Evolutionary conservation across 495 filamentous ascomycete genomes (phyloP).

Genomic region (Penicillium nucicola): DNA sequence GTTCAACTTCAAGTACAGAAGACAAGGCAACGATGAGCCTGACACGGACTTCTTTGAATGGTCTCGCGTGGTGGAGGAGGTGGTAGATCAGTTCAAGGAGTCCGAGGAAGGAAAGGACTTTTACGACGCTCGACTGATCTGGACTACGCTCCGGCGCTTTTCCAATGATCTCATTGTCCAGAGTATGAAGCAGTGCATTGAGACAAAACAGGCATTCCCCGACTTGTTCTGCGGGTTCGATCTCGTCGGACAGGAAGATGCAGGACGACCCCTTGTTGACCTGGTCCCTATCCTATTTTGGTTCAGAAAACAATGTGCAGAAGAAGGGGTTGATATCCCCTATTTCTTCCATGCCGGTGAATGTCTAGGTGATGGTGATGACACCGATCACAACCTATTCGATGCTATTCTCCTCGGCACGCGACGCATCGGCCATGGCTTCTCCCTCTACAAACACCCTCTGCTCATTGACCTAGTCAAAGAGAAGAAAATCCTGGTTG

Average conservation of each 20-base stretch:
- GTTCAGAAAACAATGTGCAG: slow-evolving; percentile 81
- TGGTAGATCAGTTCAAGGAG: slow-evolving; percentile 70
- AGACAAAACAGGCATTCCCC: slow-evolving; percentile 73
- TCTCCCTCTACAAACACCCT: slow-evolving; percentile 87
- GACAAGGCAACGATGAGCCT: slow-evolving; percentile 52
- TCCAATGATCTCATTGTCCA: slow-evolving; percentile 64
- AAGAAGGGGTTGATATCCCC: slow-evolving; percentile 80
- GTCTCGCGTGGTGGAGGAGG: slow-evolving; percentile 70
- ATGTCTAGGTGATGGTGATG: slow-evolving; percentile 71
- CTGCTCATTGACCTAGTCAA: slow-evolving; percentile 82
- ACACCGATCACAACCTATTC: slow-evolving; percentile 80
- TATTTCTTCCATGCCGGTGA: slow-evolving; percentile 96
- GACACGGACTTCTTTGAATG: slow-evolving; percentile 64
- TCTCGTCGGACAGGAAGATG: slow-evolving; percentile 81
- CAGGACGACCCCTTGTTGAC: slow-evolving; percentile 69
- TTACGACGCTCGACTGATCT: slow-evolving; percentile 86
- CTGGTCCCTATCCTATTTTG: slow-evolving; percentile 83
- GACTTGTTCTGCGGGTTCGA: slow-evolving; percentile 84
- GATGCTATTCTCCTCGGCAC: slow-evolving; percentile 87
- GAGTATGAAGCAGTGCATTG: slow-evolving; percentile 82
- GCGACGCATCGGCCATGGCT: slow-evolving; percentile 83
- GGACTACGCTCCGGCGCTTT: slow-evolving; percentile 67
- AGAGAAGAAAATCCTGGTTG: slow-evolving; percentile 81
- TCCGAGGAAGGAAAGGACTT: slow-evolving; percentile 70
- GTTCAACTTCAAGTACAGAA: slow-evolving; percentile 61